These are phyloP conservation scores for Solanum hybrid DNA, from an alignment of 305 asterid genomes.

Conservation along the genomic window DNA sequence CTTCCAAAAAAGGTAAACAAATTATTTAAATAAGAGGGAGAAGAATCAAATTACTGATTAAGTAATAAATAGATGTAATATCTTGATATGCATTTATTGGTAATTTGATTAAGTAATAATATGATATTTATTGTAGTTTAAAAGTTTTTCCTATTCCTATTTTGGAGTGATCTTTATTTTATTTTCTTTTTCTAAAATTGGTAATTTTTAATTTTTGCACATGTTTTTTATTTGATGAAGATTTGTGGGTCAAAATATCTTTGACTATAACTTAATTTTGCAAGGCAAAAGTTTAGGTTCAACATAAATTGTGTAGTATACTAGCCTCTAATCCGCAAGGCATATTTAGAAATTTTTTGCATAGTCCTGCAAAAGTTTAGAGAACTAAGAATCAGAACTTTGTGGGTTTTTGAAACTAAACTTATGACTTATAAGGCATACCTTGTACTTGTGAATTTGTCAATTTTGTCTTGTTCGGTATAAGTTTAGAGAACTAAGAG, in stretches of 20 bases:
- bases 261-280: neutral
- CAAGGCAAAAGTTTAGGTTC: neutral
- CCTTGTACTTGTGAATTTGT: too few relatives aligned
- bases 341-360: neutral
- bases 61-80: neutral
- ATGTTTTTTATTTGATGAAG: neutral
- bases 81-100: neutral
- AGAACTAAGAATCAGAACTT: neutral
- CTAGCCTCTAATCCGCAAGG: neutral
- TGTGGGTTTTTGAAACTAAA: neutral
- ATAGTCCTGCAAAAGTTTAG: neutral
- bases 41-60: neutral
- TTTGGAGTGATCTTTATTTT: neutral
- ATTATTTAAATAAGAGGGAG: neutral
- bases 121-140: neutral
- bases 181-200: neutral
- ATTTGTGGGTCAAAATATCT: neutral
- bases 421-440: neutral
- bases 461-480: too few relatives aligned
- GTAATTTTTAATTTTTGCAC: neutral
- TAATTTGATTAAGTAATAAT: neutral
- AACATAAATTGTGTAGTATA: neutral
- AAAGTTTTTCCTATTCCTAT: neutral
- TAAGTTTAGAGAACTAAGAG: too few relatives aligned
- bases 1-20: accelerated